Evolutionary conservation across 768 basidiomycete species (phyloP).

Genomic region (Podaxis sp.): DNA sequence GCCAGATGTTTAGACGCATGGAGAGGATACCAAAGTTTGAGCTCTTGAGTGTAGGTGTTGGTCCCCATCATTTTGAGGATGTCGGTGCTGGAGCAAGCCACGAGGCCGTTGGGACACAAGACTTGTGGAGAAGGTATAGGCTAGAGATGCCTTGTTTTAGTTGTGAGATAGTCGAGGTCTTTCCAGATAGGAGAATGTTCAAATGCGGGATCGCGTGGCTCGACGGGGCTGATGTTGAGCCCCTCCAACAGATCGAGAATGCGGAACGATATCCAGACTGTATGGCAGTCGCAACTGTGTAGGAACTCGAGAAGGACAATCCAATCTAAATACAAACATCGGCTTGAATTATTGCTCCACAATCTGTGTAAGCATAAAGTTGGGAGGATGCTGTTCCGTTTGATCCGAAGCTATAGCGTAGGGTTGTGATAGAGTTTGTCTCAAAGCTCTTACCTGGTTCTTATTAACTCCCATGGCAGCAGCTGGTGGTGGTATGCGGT

Average conservation of each 20-base stretch:
- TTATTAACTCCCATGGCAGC: not conserved
- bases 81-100: not conserved
- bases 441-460: not conserved
- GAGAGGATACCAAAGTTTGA: conserved; percentile 46
- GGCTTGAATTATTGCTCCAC: too few relatives aligned
- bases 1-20: conserved; percentile 57
- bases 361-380: too few relatives aligned
- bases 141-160: conserved; percentile 48
- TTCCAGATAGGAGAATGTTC: conserved; percentile 62
- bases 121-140: conserved; percentile 48
- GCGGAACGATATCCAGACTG: not conserved
- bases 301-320: not conserved
- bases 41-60: conserved; percentile 44
- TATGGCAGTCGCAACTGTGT: not conserved
- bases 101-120: conserved; percentile 8
- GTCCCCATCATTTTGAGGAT: conserved; percentile 22
- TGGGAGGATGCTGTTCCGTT: too few relatives aligned
- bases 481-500: not conserved
- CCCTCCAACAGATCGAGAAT: not conserved
- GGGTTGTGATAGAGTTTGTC: too few relatives aligned
- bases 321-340: too few relatives aligned
- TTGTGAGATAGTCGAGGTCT: conserved; percentile 59
- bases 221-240: not conserved
- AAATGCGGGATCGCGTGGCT: conserved; percentile 47
- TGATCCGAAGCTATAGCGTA: too few relatives aligned